These are phyloP conservation scores for Physcomitrellopsis africana DNA, from an alignment of 225 moss, liverwort and hornwort species.

Conservation along the genomic window DNA sequence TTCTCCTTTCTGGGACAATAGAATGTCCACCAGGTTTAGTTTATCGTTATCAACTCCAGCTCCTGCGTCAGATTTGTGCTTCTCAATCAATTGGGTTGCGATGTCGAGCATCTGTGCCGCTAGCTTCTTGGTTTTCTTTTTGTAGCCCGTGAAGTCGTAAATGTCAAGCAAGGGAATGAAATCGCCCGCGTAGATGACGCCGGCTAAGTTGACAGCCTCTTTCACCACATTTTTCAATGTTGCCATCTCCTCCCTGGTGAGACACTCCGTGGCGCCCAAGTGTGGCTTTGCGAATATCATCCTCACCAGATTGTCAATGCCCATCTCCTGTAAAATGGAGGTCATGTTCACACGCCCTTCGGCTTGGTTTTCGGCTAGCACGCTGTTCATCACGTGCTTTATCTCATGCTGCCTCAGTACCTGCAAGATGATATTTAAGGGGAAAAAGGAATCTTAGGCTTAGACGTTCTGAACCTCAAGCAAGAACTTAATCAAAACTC, in stretches of 20 bases:
- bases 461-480: too few relatives aligned
- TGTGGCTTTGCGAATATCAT: conserved; percentile 67
- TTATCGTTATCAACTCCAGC: conserved; percentile 36
- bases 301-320: conserved; percentile 53
- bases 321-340: conserved; percentile 50
- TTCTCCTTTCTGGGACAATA: conserved; percentile 48
- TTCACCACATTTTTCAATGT: conserved; percentile 53
- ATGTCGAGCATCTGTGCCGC: conserved; percentile 36
- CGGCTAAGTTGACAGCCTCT: conserved; percentile 59
- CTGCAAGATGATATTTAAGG: conserved; percentile 21
- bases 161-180: conserved; percentile 57
- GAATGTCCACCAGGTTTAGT: conserved; percentile 56
- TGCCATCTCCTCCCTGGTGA: conserved; percentile 46
- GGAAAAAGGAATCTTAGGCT: too few relatives aligned
- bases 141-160: conserved; percentile 59
- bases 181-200: conserved; percentile 52
- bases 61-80: conserved; percentile 43
- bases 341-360: conserved; percentile 47
- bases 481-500: too few relatives aligned
- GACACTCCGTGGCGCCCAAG: conserved; percentile 46
- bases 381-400: conserved; percentile 30
- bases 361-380: conserved; percentile 21
- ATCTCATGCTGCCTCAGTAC: conserved; percentile 57
- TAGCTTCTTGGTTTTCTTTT: conserved; percentile 34
- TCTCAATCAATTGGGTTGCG: conserved; percentile 45